Base-by-base conservation (phyloP, 1,139 yeast genomes). In the Suhomyces atakaporum region DNA sequence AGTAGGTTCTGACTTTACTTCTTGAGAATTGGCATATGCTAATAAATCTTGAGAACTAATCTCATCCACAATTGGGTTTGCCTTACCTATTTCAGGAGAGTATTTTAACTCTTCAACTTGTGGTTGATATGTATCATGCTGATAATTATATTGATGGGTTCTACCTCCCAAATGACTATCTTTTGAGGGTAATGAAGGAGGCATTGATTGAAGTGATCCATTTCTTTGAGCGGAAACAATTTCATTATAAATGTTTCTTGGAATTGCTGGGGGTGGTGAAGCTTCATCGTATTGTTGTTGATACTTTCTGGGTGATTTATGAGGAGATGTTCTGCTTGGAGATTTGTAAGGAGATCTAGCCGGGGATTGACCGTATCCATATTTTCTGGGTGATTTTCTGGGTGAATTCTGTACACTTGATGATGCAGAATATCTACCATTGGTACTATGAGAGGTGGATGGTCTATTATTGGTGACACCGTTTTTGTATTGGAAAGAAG, bases 231-330 rank as follows among this genome's bases (percentile, higher is more conserved):
- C 73, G 13, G 61, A 57, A 26, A 71, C 65, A 38, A 73, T 68
- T 44, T 73, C 77, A 47, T 71, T 65, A 47, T 72, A 73, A 31
- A 72, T 66, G 40, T 71, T 71, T 46, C 75, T 60, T 6, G 77
- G 77, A 24, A 68, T 56, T 4, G 69, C 68, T 12, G 69, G 67
- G 6, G 50, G 58, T 23, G 47, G 46, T 15, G 53, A 48, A 11
- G 59, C 46, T 7, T 46, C 50, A 14, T 46, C 42, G 28, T 47
- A 47, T 50, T 33, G 72, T 73, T 72, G 29, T 13, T 31, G 41
- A 29, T 29, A 39, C 29, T 44, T 50, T 33, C 45, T 39, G n/a
- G 55, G 56, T n/a, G 54, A 46, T 23, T 42, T 42, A 10, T 37
- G 31, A 7, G 45, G 43, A 20, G 54, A 54, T 8, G 53, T 39